A percentile compares a stretch with the other conserved stretches of the same genome.
Conservation (phyloP, 306 rosid genomes). For the Echinosophora koreensis region DNA sequence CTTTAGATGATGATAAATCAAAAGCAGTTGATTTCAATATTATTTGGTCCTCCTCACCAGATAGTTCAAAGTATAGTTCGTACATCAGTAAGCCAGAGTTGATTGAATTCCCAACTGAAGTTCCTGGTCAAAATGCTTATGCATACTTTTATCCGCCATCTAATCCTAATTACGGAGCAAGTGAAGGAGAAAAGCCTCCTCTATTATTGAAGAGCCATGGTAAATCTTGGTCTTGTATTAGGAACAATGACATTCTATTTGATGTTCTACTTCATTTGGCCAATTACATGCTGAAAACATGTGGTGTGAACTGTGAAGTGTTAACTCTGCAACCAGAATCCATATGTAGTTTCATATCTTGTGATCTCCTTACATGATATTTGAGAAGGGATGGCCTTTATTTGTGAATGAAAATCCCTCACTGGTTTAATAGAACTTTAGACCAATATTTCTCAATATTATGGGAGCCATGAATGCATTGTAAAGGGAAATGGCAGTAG, state of each 20-base stretch:
- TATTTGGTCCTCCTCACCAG: slow-evolving; percentile 91
- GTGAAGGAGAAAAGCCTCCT: slow-evolving; percentile 86
- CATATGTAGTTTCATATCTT: slow-evolving; percentile 1
- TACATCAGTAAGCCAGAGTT: slow-evolving; percentile 86
- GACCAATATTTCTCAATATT: neutral
- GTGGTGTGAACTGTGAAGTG: slow-evolving; percentile 5
- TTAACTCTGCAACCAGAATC: neutral
- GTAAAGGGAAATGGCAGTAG: neutral
- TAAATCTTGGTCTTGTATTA: slow-evolving; percentile 45
- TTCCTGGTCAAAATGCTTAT: slow-evolving; percentile 89
- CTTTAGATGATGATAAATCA: slow-evolving; percentile 63
- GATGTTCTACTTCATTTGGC: slow-evolving; percentile 22
- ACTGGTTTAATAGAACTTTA: slow-evolving; percentile 15
- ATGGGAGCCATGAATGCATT: neutral
- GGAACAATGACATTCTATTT: slow-evolving; percentile 20
- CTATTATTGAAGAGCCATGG: slow-evolving; percentile 88
- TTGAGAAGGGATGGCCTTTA: slow-evolving; percentile 12
- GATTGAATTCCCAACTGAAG: slow-evolving; percentile 92
- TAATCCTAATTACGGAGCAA: slow-evolving; percentile 70
- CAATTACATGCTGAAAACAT: slow-evolving; percentile 11
- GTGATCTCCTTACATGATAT: neutral
- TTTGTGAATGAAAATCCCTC: neutral
- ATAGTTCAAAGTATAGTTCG: slow-evolving; percentile 68
- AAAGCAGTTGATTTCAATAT: slow-evolving; percentile 68
- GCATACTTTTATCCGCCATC: slow-evolving; percentile 91